phyloP scores from a whole-genome alignment of 495 filamentous ascomycete genomes.

The Bombardia bombarda region DNA sequence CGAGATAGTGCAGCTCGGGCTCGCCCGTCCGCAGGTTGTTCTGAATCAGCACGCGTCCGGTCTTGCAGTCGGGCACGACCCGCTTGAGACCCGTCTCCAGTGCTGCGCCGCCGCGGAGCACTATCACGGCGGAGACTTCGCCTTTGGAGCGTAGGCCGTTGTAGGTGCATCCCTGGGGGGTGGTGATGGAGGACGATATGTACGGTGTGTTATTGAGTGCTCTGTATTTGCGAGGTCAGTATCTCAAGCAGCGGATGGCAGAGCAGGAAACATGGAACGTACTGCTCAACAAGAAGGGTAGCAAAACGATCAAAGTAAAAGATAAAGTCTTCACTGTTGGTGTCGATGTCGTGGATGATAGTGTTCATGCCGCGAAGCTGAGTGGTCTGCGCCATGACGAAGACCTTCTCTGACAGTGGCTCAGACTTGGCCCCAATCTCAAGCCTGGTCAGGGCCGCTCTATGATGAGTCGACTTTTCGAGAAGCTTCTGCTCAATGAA shows the following conservation, averaged over 20 bases:
- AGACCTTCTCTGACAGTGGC: slow-evolving; percentile 63
- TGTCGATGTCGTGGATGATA: slow-evolving; percentile 74
- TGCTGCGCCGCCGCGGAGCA: slow-evolving; percentile 77
- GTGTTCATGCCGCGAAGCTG: slow-evolving; percentile 86
- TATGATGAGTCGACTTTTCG: slow-evolving; percentile 79
- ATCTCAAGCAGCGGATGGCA: not conserved
- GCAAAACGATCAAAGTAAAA: slow-evolving; percentile 92
- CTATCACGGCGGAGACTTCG: slow-evolving; percentile 75
- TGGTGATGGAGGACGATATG: slow-evolving; percentile 50
- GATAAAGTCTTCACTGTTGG: slow-evolving; percentile 80
- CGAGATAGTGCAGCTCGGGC: slow-evolving; percentile 84
- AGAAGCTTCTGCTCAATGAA: slow-evolving; percentile 77
- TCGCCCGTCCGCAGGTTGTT: slow-evolving; percentile 76
- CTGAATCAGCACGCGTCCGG: slow-evolving; percentile 83
- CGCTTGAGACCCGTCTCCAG: slow-evolving; percentile 83
- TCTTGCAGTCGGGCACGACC: slow-evolving; percentile 85
- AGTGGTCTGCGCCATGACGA: slow-evolving; percentile 61
- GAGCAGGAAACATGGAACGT: not conserved
- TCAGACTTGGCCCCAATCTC: slow-evolving; percentile 59
- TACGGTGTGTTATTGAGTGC: slow-evolving; percentile 69
- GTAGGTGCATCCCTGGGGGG: slow-evolving; percentile 60
- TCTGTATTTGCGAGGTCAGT: slow-evolving; percentile 31
- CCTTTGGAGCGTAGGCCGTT: slow-evolving; percentile 58
- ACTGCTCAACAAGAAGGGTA: slow-evolving; percentile 78
- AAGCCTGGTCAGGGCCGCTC: slow-evolving; percentile 63